phyloP scores from a whole-genome alignment of 192 early-diverging fungal species.

The Martensiomyces pterosporus region DNA sequence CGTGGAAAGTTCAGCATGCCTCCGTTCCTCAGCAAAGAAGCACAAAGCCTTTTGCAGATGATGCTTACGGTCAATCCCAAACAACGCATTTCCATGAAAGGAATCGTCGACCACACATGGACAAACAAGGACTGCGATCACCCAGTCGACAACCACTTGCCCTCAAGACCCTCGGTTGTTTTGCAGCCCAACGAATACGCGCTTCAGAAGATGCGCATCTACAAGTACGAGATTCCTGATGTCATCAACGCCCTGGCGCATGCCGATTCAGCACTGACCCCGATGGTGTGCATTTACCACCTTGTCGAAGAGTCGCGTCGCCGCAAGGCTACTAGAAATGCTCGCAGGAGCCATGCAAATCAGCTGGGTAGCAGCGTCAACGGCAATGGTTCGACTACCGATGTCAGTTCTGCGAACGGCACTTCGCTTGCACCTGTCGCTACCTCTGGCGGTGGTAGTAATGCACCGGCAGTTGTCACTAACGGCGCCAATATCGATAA shows the following conservation, averaged over 20 bases:
- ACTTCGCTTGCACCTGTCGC: not conserved
- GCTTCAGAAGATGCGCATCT: constrained; percentile 1
- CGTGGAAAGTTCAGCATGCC: constrained; percentile 52
- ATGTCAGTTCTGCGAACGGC: no score
- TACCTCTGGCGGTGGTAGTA: not conserved
- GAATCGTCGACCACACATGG: constrained; percentile 62
- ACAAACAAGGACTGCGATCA: constrained; percentile 56
- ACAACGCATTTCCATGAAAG: constrained; percentile 54
- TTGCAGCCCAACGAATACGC: not conserved
- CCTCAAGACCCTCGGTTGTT: constrained; percentile 25
- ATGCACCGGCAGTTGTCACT: no score
- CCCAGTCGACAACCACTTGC: constrained; percentile 55
- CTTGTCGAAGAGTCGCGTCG: constrained; percentile 2
- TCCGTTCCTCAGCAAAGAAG: constrained; percentile 39
- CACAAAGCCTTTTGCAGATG: constrained; percentile 55
- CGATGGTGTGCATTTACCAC: constrained; percentile 1
- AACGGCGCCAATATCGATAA: constrained; percentile 5
- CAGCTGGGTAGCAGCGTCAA: constrained; percentile 17
- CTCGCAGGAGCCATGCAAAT: constrained; percentile 6
- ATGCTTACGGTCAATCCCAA: constrained; percentile 62
- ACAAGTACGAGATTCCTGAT: not conserved
- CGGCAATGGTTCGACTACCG: constrained; percentile 9
- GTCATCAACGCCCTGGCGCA: not conserved
- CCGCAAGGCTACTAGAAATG: not conserved
- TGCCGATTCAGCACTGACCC: not conserved